Conservation (phyloP, 228 moss, liverwort and hornwort species). For the Sphagnum fallax region DNA sequence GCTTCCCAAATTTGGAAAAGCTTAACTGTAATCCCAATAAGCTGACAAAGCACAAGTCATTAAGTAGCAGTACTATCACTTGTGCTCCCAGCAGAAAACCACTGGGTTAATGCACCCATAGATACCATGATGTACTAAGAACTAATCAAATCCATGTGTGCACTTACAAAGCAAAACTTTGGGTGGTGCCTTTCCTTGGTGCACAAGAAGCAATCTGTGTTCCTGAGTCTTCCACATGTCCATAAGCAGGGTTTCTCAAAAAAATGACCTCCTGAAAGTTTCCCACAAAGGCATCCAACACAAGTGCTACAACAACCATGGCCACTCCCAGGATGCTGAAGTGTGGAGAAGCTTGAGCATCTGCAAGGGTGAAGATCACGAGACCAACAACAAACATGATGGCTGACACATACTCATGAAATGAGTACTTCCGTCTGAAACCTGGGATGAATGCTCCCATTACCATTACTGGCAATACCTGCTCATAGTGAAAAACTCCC, state of each 20-base stretch:
- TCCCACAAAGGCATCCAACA: conserved; percentile 44
- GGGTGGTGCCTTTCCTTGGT: too few species aligned
- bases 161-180: too few species aligned
- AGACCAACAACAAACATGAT: conserved; percentile 38
- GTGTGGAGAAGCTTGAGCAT: conserved; percentile 37
- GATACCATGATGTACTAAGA: too few species aligned
- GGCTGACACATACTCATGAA: conserved; percentile 46
- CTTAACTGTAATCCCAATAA: too few species aligned
- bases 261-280: conserved; percentile 56
- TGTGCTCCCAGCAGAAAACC: too few species aligned
- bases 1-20: too few species aligned
- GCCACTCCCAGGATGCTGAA: conserved; percentile 41
- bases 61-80: too few species aligned
- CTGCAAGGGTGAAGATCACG: conserved; percentile 49
- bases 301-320: conserved; percentile 43
- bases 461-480: conserved; percentile 54
- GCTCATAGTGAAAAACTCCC: background rate
- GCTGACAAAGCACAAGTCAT: too few species aligned
- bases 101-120: too few species aligned
- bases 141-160: too few species aligned
- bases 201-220: too few species aligned
- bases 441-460: conserved; percentile 57
- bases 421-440: conserved; percentile 31
- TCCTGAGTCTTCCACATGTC: too few species aligned
- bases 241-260: conserved; percentile 20